phyloP scores from a whole-genome alignment of 108 stramenopile genomes.

The Craspedostauros australis region DNA sequence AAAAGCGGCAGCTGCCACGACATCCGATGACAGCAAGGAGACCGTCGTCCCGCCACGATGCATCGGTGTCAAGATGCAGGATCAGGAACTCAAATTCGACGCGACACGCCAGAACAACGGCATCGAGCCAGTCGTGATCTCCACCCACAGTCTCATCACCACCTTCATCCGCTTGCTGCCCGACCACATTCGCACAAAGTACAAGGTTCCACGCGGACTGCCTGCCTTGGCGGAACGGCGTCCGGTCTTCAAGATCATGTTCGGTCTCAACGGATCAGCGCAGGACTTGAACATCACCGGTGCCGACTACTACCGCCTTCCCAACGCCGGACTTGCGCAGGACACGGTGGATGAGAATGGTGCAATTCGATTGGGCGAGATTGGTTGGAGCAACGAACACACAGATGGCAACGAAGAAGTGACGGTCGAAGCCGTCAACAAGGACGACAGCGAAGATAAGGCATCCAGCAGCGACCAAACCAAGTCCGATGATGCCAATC shows the following conservation, averaged over 20 bases:
- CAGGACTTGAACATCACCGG: constrained; percentile 71
- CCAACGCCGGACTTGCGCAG: constrained; percentile 53
- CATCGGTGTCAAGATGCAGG: constrained; percentile 45
- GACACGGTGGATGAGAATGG: constrained; percentile 75
- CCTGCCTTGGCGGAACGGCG: constrained; percentile 76
- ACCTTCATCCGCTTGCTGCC: constrained; percentile 75
- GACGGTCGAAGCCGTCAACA: constrained; percentile 4
- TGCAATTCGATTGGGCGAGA: constrained; percentile 48
- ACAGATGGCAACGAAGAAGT: constrained; percentile 24
- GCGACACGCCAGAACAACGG: constrained; percentile 31
- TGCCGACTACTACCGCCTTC: constrained; percentile 82
- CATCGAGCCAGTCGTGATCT: constrained; percentile 53
- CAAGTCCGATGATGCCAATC: constrained; percentile 12
- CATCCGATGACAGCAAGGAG: constrained; percentile 9
- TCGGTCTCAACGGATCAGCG: constrained; percentile 60
- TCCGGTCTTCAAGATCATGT: constrained; percentile 72
- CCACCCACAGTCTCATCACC: constrained; percentile 67
- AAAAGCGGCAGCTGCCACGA: constrained; percentile 2
- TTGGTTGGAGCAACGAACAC: constrained; percentile 34
- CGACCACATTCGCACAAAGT: constrained; percentile 49
- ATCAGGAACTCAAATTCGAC: constrained; percentile 21
- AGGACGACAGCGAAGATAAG: constrained; percentile 1
- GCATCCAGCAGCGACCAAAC: constrained; percentile 8
- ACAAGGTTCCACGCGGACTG: constrained; percentile 71
- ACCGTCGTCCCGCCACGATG: constrained; percentile 44